Percentiles rank a stretch among this genome's conserved stretches.
These are phyloP conservation scores for Adansonia grandidieri DNA, from an alignment of 441 rosid species.

Conservation along the genomic window DNA sequence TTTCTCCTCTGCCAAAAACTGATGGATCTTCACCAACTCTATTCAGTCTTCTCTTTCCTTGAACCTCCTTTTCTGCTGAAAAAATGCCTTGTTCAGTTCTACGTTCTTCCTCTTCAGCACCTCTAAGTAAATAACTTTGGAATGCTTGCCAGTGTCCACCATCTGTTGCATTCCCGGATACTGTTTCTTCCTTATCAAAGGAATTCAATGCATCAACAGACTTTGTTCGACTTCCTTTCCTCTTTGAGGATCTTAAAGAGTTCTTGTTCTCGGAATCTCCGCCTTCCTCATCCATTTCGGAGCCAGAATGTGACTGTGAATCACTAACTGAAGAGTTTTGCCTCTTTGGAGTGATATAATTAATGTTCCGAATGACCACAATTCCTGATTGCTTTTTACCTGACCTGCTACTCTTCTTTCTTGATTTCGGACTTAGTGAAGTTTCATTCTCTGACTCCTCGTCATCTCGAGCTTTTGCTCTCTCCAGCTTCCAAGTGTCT, in stretches of 20 bases:
- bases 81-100: constrained; percentile 49
- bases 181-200: constrained; percentile 44
- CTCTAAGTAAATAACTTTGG: constrained; percentile 76
- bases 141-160: constrained; percentile 91
- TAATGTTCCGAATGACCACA: constrained; percentile 88
- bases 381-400: constrained; percentile 67
- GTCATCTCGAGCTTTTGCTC: constrained; percentile 49
- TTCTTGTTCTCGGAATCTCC: constrained; percentile 38
- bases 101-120: constrained; percentile 69
- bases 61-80: constrained; percentile 64
- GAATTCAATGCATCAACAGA: constrained; percentile 30
- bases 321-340: constrained; percentile 63
- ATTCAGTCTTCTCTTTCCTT: constrained; percentile 54
- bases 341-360: constrained; percentile 77
- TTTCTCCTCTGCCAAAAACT: constrained; percentile 47
- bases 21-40: constrained; percentile 57
- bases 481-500: constrained; percentile 55
- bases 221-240: constrained; percentile 35
- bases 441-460: constrained; percentile 47
- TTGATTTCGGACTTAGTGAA: constrained; percentile 33
- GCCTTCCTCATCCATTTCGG: constrained; percentile 56
- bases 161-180: constrained; percentile 55
- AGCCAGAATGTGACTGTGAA: constrained; percentile 56
- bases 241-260: constrained; percentile 44
- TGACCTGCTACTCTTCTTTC: constrained; percentile 51